Evolutionary conservation across 73 alveolate species (phyloP), one percentile per base, ranked within the genome.

Genomic region (Durusdinium trenchii): DNA sequence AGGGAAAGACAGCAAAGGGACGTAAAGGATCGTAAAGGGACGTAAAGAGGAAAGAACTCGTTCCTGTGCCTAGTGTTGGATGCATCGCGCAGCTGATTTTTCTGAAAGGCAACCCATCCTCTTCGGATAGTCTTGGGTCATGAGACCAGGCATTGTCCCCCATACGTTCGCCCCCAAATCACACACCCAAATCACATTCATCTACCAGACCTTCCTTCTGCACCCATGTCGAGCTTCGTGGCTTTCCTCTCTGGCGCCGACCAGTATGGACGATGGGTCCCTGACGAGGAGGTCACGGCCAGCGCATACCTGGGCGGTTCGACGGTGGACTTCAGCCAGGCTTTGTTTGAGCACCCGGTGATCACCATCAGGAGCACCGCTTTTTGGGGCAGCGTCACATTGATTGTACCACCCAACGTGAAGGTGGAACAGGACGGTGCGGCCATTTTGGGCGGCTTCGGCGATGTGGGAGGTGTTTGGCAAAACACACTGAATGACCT

Each of bases 381-480:
- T 42, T 89, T 89, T 51, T 61, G 82, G 96, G 96, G 96, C 71
- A 38, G 64, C 73, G 96, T 89, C 67, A 89, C 96, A 23, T 46
- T 89, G 46, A 89, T 89, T 71, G 86, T 89, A 51, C 96, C 96
- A 45, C 96, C 96, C 73, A 69, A 47, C 54, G 85, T 89, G 86
- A 86, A 85, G 47, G 96, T 89, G 71, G 96, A 89, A 48, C 96
- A 89, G 50, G 96, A 89, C 51, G 96, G 96, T 52, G 20, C 69
- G 40, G 96, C 96, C 96, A 89, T 89, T 69, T 35, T 89, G 71
- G 96, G 96, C 45, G 96, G 96, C 69, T 89, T 89, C 73, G 96
- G 96, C 10, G 86, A 89, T 28, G 45, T 69, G 26, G 96, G 96
- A 35, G 96, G 96, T 36, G 71, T 51, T 9, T n/a, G 85, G 85